These are phyloP conservation scores for Myxozyma melibiosi DNA, from an alignment of 805 yeast species.

Conservation along the genomic window DNA sequence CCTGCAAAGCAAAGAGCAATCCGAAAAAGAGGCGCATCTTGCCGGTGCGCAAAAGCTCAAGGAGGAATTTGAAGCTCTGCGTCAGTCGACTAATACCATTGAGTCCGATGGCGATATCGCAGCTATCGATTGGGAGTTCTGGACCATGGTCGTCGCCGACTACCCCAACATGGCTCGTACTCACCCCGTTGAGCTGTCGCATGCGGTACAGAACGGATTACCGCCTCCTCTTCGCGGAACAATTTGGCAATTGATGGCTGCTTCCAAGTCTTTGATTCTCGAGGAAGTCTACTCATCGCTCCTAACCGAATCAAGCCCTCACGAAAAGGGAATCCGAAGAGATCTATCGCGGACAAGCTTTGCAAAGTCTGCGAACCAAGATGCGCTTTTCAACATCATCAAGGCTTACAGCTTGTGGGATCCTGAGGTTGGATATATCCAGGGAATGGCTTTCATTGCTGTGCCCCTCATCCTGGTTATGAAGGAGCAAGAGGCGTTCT, in stretches of 20 bases:
- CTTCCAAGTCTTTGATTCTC: constrained; percentile 65
- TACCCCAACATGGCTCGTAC: constrained; percentile 66
- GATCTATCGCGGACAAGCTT: constrained; percentile 87
- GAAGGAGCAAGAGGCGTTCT: constrained; percentile 82
- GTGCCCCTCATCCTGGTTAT: constrained; percentile 82
- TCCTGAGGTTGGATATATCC: constrained; percentile 94
- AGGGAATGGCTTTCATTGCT: constrained; percentile 93
- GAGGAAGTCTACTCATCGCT: constrained; percentile 60
- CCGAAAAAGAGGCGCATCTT: constrained; percentile 55
- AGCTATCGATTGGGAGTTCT: constrained; percentile 51
- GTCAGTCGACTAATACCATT: constrained; percentile 14
- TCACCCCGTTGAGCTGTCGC: constrained; percentile 60
- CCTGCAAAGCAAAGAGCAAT: constrained; percentile 52
- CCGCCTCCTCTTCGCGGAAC: constrained; percentile 86
- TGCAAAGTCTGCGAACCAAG: constrained; percentile 64
- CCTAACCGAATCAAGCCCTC: constrained; percentile 54
- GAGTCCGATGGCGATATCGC: constrained; percentile 47
- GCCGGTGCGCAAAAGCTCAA: constrained; percentile 47
- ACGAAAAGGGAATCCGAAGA: constrained; percentile 74
- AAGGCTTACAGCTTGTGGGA: constrained; percentile 85
- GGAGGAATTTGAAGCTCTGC: constrained; percentile 40
- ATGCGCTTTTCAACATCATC: constrained; percentile 70
- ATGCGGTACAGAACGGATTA: constrained; percentile 71
- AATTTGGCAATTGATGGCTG: constrained; percentile 87
- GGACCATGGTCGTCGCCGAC: constrained; percentile 81